phyloP scores from a whole-genome alignment of 169 alveolate species.

The Plasmodium blacklocki region DNA sequence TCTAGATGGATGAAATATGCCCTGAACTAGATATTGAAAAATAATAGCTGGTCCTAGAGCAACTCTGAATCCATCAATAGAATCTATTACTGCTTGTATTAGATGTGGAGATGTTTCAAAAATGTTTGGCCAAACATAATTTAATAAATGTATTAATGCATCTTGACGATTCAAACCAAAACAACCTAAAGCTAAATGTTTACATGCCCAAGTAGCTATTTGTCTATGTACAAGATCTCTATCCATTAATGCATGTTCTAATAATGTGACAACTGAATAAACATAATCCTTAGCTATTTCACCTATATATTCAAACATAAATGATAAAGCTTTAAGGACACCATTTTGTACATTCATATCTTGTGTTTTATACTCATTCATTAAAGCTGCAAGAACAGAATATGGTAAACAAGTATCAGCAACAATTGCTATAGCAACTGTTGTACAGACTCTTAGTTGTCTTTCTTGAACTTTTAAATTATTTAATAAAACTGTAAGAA shows the following conservation, averaged over 20 bases:
- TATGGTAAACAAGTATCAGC: conserved; percentile 99
- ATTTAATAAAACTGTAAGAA: conserved; percentile 93
- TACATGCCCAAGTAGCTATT: conserved; percentile 98
- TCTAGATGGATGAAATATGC: conserved; percentile 99
- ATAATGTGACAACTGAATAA: conserved; percentile 96
- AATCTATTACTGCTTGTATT: conserved; percentile 98
- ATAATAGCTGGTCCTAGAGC: conserved; percentile 98
- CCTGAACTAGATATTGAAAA: conserved; percentile 96
- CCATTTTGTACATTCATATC: conserved; percentile 99
- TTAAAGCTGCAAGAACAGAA: conserved; percentile 99
- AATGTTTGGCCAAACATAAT: conserved; percentile 99
- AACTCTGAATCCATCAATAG: conserved; percentile 98
- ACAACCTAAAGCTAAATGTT: conserved; percentile 98
- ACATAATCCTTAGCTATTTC: conserved; percentile 97
- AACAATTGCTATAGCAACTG: conserved; percentile 99
- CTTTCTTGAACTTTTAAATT: conserved; percentile 99
- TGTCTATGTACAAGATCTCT: conserved; percentile 99
- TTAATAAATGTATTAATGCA: conserved; percentile 97
- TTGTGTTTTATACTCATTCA: conserved; percentile 99
- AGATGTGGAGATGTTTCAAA: conserved; percentile 99
- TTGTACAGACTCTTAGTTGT: conserved; percentile 98
- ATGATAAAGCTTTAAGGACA: conserved; percentile 98
- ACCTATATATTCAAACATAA: conserved; percentile 98
- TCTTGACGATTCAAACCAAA: conserved; percentile 96
- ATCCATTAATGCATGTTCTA: conserved; percentile 99